phyloP scores from a whole-genome alignment of 495 filamentous ascomycete genomes.

The Viridothelium virens region DNA sequence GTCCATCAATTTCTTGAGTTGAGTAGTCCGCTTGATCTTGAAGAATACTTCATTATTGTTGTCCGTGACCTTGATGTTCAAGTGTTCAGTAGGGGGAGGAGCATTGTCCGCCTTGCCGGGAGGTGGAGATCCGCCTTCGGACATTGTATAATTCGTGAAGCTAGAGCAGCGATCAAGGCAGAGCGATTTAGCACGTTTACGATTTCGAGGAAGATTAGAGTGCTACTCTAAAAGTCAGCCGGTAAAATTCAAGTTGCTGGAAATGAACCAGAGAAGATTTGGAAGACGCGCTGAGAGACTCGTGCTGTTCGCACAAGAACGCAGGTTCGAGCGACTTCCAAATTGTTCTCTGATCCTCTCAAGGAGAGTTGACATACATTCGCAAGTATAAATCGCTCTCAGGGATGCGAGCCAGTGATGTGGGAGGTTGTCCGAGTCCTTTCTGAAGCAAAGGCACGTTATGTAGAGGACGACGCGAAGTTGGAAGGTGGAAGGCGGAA shows the following conservation, averaged over 20 bases:
- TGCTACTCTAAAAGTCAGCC: background rate
- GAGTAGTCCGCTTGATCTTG: conserved; percentile 97
- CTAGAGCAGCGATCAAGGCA: background rate
- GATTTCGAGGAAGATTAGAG: background rate
- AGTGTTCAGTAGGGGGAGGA: conserved; percentile 60
- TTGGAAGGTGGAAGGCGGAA: conserved; percentile 11
- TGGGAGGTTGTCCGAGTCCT: background rate
- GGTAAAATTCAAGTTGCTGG: background rate
- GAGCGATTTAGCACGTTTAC: background rate
- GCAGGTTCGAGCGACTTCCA: background rate
- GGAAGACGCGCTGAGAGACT: background rate
- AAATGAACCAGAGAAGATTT: background rate
- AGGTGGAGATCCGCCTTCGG: conserved; percentile 40
- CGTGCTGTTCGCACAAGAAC: background rate
- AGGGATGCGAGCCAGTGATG: background rate
- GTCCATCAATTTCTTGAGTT: conserved; percentile 96
- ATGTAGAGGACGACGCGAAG: background rate
- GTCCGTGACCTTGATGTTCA: conserved; percentile 99
- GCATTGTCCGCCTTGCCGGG: conserved; percentile 53
- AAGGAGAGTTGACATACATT: background rate
- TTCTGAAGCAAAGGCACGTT: background rate
- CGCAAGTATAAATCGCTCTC: no score
- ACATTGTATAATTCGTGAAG: conserved; percentile 35
- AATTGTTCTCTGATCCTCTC: background rate
- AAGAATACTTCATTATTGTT: conserved; percentile 99